Conservation (phyloP, 2,329 filamentous ascomycete species). For the Fusarium tuaranense region DNA sequence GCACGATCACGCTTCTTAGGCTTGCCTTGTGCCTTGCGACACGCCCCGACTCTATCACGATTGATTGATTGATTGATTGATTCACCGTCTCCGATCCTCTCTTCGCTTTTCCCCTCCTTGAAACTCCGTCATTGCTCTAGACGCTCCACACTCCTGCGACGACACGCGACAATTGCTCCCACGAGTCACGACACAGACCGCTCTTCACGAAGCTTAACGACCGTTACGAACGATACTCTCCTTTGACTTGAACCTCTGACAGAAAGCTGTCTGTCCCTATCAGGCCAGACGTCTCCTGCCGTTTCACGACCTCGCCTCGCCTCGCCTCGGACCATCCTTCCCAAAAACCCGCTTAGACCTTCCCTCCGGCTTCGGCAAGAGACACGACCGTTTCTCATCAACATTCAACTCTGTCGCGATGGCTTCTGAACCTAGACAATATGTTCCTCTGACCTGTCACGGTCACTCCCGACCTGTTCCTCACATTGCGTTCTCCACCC, state of each 20-base stretch:
- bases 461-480: constrained; percentile 93
- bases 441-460: constrained; percentile 92
- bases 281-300: constrained; percentile 1
- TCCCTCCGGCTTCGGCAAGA: background rate
- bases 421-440: constrained; percentile 62
- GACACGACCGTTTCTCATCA: constrained; percentile 4
- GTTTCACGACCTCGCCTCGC: constrained; percentile 2
- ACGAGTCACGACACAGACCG: constrained; percentile 35
- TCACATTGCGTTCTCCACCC: constrained; percentile 88
- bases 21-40: constrained; percentile 20
- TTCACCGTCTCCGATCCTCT: constrained; percentile 5
- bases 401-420: constrained; percentile 41
- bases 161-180: constrained; percentile 34
- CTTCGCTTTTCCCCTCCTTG: constrained; percentile 17
- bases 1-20: constrained; percentile 27
- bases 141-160: constrained; percentile 40
- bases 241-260: constrained; percentile 16
- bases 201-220: constrained; percentile 44
- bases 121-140: constrained; percentile 16
- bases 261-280: background rate
- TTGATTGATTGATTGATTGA: background rate
- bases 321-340: constrained; percentile 6
- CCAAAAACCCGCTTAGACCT: constrained; percentile 9
- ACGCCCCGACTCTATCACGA: constrained; percentile 25
- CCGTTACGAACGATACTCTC: constrained; percentile 42